These are phyloP conservation scores for Phialophora verrucosa DNA, from an alignment of 2,329 filamentous ascomycete genomes.

Conservation along the genomic window DNA sequence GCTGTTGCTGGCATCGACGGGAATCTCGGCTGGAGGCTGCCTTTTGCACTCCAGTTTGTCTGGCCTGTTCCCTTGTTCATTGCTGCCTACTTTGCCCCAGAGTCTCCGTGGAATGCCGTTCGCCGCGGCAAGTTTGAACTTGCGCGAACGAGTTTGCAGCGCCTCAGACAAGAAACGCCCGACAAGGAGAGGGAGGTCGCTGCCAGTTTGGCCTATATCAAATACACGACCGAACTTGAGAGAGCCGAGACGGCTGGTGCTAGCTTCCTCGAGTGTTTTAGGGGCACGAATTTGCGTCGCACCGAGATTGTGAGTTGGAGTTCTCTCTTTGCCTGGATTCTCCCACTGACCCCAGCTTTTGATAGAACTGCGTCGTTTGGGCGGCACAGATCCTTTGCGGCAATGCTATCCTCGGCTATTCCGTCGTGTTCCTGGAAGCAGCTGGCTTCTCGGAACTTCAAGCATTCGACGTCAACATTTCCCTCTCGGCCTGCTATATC, in stretches of 20 bases:
- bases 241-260: constrained; percentile 34
- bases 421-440: constrained; percentile 48
- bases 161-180: constrained; percentile 40
- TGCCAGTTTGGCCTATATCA: constrained; percentile 46
- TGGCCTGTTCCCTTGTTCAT: constrained; percentile 41
- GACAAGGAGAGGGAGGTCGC: constrained; percentile 40
- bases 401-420: constrained; percentile 47
- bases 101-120: constrained; percentile 46
- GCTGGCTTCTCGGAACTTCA: constrained; percentile 48
- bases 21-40: constrained; percentile 41
- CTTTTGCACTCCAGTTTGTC: constrained; percentile 39
- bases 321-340: not conserved
- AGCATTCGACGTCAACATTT: constrained; percentile 51
- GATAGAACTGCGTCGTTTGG: constrained; percentile 49
- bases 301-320: constrained; percentile 49
- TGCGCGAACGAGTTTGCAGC: constrained; percentile 42
- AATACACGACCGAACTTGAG: constrained; percentile 46
- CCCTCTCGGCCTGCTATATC: constrained; percentile 50
- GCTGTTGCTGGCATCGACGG: constrained; percentile 30
- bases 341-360: not conserved
- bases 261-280: constrained; percentile 50
- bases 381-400: constrained; percentile 49
- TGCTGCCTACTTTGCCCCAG: constrained; percentile 42
- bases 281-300: constrained; percentile 49
- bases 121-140: constrained; percentile 45